Evolutionary conservation across 495 filamentous ascomycete species (phyloP), one percentile per base, ranked within the genome.

Genomic region (Aspergillus cavernicola): DNA sequence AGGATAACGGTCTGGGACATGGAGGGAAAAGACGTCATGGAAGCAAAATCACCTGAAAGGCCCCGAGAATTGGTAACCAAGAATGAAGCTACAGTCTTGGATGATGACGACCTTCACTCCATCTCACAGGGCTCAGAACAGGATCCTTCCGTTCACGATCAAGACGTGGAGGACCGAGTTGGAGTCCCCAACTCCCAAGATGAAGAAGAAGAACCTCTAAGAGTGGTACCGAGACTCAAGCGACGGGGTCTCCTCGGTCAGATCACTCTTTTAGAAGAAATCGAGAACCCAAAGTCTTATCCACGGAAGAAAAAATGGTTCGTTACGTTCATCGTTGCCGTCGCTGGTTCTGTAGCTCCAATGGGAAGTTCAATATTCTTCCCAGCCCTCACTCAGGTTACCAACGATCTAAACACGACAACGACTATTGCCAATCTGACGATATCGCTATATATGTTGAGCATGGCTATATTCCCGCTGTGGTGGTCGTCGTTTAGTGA

Each of bases 401-500:
- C 86, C 2, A 60, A 62, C 9, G 84, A 90, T 22, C 70, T 96
- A 22, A 46, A 84, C 43, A 75, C 85, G 16, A 81, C 81, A 0
- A 65, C 81, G n/a, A 86, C 87, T 1, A 74, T 92, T 24, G 83
- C 89, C 20, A 96, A 96, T 63, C 61, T 96, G 39, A 86, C 87
- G 5, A 85, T 95, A 9, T 87, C 92, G 2, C 66, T 96, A 44
- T 96, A 95, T 64, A 92, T 96, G 91, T 78, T 95, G 6, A 73
- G 80, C 49, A 93, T 96, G 90, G 81, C 85, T 15, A 89, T 96
- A 22, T 96, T 91, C 55, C 92, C 92, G 2, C 78, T 97, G 5
- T 97, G 90, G 90, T 96, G 92, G 92, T 93, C 88, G 2, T 86
- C 84, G 3, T 95, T 96, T 64, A 92, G 88, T 10, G 92, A 97